A percentile compares a stretch with the other conserved stretches of the same genome.
Evolutionary conservation across 2,329 filamentous ascomycete genomes (phyloP).

Genomic region (Trichophyton verrucosum): DNA sequence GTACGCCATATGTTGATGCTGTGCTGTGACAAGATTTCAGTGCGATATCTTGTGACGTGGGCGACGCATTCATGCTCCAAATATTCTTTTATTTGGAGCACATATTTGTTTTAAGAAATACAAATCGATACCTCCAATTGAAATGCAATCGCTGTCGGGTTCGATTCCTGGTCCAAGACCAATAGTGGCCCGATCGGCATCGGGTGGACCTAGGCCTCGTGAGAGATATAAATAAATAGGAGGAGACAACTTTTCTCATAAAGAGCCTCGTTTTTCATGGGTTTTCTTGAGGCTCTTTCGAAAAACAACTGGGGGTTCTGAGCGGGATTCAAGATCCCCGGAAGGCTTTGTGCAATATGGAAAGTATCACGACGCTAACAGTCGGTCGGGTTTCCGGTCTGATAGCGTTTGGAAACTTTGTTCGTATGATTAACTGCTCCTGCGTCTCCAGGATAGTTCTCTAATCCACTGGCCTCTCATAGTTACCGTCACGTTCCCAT

Average conservation of each 20-base stretch:
- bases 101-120: too few relatives aligned
- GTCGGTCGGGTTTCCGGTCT: conserved; percentile 5
- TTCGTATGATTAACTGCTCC: neutral
- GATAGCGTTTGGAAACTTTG: neutral
- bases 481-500: conserved; percentile 28
- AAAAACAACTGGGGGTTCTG: neutral
- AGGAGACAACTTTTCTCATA: neutral
- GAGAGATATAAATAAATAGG: neutral
- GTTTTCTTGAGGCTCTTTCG: neutral
- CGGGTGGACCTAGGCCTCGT: too few relatives aligned
- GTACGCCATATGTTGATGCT: too few relatives aligned
- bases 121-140: too few relatives aligned
- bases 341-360: neutral
- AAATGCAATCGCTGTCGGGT: too few relatives aligned
- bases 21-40: too few relatives aligned
- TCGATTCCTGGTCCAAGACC: too few relatives aligned
- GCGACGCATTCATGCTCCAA: too few relatives aligned
- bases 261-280: too few relatives aligned
- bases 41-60: too few relatives aligned
- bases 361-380: neutral
- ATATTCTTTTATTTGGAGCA: too few relatives aligned
- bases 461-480: neutral
- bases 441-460: neutral
- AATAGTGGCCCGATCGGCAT: too few relatives aligned
- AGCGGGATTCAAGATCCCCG: neutral